phyloP scores from a whole-genome alignment of 2,329 filamentous ascomycete species.

The Erysiphe neolycopersici region DNA sequence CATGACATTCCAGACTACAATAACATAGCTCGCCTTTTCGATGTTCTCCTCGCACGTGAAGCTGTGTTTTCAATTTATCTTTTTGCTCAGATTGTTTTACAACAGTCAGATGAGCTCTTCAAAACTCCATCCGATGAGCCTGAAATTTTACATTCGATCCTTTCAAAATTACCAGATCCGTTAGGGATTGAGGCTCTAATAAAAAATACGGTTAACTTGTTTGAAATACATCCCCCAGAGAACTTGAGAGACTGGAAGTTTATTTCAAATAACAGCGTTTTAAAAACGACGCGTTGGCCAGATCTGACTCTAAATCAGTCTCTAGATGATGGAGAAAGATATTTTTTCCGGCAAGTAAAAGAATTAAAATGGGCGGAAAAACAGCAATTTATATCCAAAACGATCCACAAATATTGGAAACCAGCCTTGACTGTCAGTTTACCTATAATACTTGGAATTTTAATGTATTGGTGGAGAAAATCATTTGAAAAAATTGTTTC shows the following conservation, averaged over 20 bases:
- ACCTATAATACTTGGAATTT: slow-evolving; percentile 36
- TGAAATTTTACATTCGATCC: slow-evolving; percentile 71
- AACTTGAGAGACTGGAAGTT: slow-evolving; percentile 41
- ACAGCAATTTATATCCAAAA: slow-evolving; percentile 21
- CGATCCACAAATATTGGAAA: slow-evolving; percentile 36
- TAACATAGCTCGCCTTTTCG: slow-evolving; percentile 74
- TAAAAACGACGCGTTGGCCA: slow-evolving; percentile 50
- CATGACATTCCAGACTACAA: slow-evolving; percentile 81
- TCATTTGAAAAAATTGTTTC: slow-evolving; percentile 10
- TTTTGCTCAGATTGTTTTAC: slow-evolving; percentile 67
- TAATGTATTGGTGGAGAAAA: slow-evolving; percentile 41
- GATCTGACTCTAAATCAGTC: slow-evolving; percentile 25
- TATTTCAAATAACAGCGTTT: slow-evolving; percentile 50
- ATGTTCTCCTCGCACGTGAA: slow-evolving; percentile 66
- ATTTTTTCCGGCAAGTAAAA: slow-evolving; percentile 43
- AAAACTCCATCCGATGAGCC: slow-evolving; percentile 59
- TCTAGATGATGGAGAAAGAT: slow-evolving; percentile 34
- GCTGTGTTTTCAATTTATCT: slow-evolving; percentile 79
- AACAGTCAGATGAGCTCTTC: slow-evolving; percentile 60
- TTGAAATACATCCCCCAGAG: slow-evolving; percentile 42
- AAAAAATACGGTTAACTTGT: slow-evolving; percentile 33
- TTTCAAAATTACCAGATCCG: slow-evolving; percentile 63
- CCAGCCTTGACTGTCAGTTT: slow-evolving; percentile 33
- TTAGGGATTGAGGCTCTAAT: slow-evolving; percentile 63
- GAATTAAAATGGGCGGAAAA: slow-evolving; percentile 44